Percentiles rank a stretch among this genome's conserved stretches.
phyloP scores from a whole-genome alignment of 2,329 filamentous ascomycete species.

The Mycosphaerella sp. region DNA sequence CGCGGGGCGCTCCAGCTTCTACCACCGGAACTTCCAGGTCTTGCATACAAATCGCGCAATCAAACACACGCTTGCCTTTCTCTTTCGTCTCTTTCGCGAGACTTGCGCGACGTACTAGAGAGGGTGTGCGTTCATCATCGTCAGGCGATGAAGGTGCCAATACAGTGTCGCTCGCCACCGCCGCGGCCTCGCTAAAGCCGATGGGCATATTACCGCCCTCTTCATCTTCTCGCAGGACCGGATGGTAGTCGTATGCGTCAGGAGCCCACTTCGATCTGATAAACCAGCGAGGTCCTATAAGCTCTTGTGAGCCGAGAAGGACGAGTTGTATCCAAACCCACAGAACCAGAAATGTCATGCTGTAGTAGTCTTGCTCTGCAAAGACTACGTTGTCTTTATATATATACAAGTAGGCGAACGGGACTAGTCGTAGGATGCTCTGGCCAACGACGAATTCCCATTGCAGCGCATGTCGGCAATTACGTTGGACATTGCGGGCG shows the following conservation, averaged over 20 bases:
- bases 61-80: slow-evolving; percentile 60
- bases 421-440: slow-evolving; percentile 68
- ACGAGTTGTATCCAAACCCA: slow-evolving; percentile 89
- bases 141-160: slow-evolving; percentile 27
- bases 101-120: slow-evolving; percentile 13
- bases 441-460: slow-evolving; percentile 89
- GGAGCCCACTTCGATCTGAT: slow-evolving; percentile 63
- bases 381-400: slow-evolving; percentile 75
- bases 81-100: slow-evolving; percentile 38
- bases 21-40: slow-evolving; percentile 83
- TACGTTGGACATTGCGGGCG: slow-evolving; percentile 79
- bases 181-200: slow-evolving; percentile 47
- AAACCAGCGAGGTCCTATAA: slow-evolving; percentile 83
- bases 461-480: slow-evolving; percentile 82
- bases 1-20: slow-evolving; percentile 38
- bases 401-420: slow-evolving; percentile 80
- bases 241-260: slow-evolving; percentile 89
- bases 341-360: slow-evolving; percentile 58
- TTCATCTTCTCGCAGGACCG: slow-evolving; percentile 78
- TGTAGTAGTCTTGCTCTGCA: slow-evolving; percentile 59
- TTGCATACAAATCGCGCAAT: slow-evolving; percentile 94
- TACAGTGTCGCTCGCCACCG: slow-evolving; percentile 16
- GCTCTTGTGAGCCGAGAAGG: slow-evolving; percentile 70
- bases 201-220: slow-evolving; percentile 70
- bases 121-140: slow-evolving; percentile 20